These are phyloP conservation scores for Sphaerulina vaccinii DNA, from an alignment of 2,329 filamentous ascomycete species.

Conservation along the genomic window DNA sequence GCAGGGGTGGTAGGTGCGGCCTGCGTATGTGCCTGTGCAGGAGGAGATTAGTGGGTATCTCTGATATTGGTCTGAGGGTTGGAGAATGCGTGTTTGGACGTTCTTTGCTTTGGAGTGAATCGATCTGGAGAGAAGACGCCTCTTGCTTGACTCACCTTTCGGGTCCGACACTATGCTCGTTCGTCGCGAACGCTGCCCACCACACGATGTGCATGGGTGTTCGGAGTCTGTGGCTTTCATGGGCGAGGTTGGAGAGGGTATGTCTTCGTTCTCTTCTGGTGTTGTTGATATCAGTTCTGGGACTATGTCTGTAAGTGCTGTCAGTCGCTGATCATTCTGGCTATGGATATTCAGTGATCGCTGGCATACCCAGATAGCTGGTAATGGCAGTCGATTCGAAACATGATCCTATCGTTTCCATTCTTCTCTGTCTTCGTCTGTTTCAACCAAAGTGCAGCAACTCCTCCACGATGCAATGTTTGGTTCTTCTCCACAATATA, in stretches of 20 bases:
- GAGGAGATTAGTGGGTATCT: no score
- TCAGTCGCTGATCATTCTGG: not conserved
- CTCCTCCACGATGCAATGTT: not conserved
- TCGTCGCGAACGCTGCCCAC: slow-evolving; percentile 16
- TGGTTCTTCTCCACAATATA: not conserved
- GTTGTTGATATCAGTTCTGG: slow-evolving; percentile 15
- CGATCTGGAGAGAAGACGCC: no score
- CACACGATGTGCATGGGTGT: slow-evolving; percentile 22
- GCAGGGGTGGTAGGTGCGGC: slow-evolving; percentile 20
- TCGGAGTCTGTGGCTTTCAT: slow-evolving; percentile 16
- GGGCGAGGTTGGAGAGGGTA: slow-evolving; percentile 5
- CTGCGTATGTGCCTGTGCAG: no score
- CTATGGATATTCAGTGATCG: no score
- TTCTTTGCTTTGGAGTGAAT: no score
- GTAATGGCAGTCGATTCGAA: slow-evolving; percentile 9
- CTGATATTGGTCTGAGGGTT: no score
- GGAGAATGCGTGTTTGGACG: no score
- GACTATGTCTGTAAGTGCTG: slow-evolving; percentile 13
- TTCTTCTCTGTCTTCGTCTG: not conserved
- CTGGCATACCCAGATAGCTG: slow-evolving; percentile 8
- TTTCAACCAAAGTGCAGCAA: not conserved
- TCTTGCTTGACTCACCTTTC: no score
- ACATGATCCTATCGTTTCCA: slow-evolving; percentile 10
- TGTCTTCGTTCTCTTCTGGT: slow-evolving; percentile 1
- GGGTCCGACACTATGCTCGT: slow-evolving; percentile 18